Evolutionary conservation across 805 yeast species (phyloP).

Genomic region (Saccharomycopsis olivae): DNA sequence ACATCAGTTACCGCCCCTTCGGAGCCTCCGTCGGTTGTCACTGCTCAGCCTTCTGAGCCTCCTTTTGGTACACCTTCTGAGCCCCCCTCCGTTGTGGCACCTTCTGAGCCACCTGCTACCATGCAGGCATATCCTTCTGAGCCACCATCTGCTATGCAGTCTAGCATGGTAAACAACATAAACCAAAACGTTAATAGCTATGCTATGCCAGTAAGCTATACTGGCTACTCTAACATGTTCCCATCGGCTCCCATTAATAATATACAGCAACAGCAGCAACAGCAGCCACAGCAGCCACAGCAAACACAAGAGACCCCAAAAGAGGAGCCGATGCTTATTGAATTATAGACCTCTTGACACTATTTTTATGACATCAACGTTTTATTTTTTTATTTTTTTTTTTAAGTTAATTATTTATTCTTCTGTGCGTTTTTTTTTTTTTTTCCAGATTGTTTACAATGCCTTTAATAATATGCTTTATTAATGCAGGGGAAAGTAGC

Average conservation of each 20-base stretch:
- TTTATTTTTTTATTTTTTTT: not conserved
- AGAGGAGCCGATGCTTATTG: slow-evolving; percentile 7
- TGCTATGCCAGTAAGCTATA: not conserved
- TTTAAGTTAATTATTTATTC: not conserved
- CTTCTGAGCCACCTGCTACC: not conserved
- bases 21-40: too few relatives aligned
- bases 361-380: not conserved
- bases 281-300: too few relatives aligned
- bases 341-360: not conserved
- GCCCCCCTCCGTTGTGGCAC: not conserved
- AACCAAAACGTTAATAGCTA: not conserved
- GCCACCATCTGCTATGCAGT: too few relatives aligned
- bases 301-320: not conserved
- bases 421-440: not conserved
- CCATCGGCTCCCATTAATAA: slow-evolving; percentile 5
- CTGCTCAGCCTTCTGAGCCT: too few relatives aligned
- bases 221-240: not conserved
- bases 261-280: not conserved
- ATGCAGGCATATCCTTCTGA: not conserved
- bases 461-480: too few relatives aligned
- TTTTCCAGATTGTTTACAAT: not conserved
- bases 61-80: not conserved
- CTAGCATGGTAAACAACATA: too few relatives aligned
- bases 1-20: too few relatives aligned
- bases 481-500: too few relatives aligned